Percentiles rank a stretch among this genome's conserved stretches.
phyloP scores from a whole-genome alignment of 2,329 filamentous ascomycete genomes.

The Berkeleyomyces basicola region DNA sequence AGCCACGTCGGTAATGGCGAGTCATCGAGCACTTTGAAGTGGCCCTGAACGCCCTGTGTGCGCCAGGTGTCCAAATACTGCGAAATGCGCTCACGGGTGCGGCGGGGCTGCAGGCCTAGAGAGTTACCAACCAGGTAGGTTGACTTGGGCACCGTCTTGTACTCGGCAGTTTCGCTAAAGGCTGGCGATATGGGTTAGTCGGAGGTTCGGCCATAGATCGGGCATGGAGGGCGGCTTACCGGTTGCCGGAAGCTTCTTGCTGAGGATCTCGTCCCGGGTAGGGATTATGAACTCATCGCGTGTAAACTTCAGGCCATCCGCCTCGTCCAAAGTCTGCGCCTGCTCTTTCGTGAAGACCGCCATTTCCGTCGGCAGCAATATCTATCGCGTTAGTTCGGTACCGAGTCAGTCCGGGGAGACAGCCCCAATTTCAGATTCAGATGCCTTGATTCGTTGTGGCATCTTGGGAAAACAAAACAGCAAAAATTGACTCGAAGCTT shows the following conservation, averaged over 20 bases:
- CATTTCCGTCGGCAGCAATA: neutral
- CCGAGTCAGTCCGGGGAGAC: neutral
- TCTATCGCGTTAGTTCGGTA: neutral
- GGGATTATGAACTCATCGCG: constrained; percentile 58
- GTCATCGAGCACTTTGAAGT: constrained; percentile 53
- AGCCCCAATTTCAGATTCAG: too few species aligned
- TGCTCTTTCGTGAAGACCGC: constrained; percentile 9
- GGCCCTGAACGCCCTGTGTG: constrained; percentile 62
- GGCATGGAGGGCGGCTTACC: constrained; percentile 8
- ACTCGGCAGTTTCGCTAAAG: neutral
- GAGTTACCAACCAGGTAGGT: constrained; percentile 88
- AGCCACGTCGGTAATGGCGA: constrained; percentile 54
- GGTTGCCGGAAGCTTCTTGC: constrained; percentile 18
- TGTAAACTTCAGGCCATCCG: constrained; percentile 37
- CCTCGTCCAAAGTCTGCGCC: constrained; percentile 29
- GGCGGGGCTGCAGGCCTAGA: constrained; percentile 61
- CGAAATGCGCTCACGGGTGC: constrained; percentile 40
- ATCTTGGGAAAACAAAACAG: neutral
- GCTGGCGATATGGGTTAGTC: constrained; percentile 3
- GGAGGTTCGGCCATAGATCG: neutral
- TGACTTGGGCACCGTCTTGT: constrained; percentile 15
- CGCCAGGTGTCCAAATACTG: constrained; percentile 64
- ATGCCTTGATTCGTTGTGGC: too few species aligned
- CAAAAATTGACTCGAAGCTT: neutral
- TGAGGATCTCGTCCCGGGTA: constrained; percentile 22